Base-by-base conservation (phyloP, 495 filamentous ascomycete genomes). In the Aspergillus incahuasiensis region DNA sequence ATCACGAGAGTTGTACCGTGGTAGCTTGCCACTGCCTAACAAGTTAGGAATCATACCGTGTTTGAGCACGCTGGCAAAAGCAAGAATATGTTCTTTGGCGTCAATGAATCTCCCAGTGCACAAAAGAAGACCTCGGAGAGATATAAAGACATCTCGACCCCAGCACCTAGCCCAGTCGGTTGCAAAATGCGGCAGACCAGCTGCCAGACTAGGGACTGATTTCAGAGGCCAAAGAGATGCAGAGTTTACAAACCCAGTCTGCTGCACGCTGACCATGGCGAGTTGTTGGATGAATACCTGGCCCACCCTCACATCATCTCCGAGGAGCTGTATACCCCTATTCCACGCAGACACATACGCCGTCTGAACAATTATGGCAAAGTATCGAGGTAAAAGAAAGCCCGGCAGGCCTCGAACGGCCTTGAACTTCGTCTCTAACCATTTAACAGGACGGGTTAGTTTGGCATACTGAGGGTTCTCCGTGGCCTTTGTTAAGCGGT, bases 11-110 rank as follows among this genome's bases (percentile, higher is more conserved):
- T 99, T 99, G 72, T 97, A 99, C n/a, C 95, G 79, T 2, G 95
- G 95, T n/a, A 82, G 77, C 39, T 86, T 88, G 16, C 95, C 91
- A 60, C 86, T 86, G 58, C 89, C 83, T 16, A 99, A 80, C 11
- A 99, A 79, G 61, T 99, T 99, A 12, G 95, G 95, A 51, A 97
- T 90, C 95, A 97, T 97, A 42, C 95, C 95, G 66, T 99, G 95
- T 74, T 97, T 97, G 47, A 99, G 76, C 9, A 99, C 91, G 66
- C 90, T 95, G 0, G 90, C 91, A 74, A 99, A 99, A 42, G 94
- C 95, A 48, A 90, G 74, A 56, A 99, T 96, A 65, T 97, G 95
- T 69, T 96, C 90, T 59, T 82, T 89, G 15, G 92, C 94, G 62
- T 96, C 91, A 5, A 80, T 82, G 63, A 85, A 96, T 9, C 92